Conservation (phyloP, 2,329 filamentous ascomycete species). For the Ophioceras dolichostomum region DNA sequence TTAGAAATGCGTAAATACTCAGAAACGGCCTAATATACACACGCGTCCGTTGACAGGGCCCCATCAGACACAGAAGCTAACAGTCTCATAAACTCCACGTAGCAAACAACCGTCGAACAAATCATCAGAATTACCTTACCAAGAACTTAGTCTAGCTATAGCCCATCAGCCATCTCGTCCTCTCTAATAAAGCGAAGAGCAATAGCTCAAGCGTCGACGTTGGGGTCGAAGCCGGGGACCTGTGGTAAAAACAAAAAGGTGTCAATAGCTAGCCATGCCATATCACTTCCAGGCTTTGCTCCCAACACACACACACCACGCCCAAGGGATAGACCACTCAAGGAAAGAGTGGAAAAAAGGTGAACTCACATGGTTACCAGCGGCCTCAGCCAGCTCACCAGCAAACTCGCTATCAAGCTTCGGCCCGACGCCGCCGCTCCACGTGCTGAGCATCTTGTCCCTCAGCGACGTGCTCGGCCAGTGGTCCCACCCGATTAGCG, state of each 20-base stretch:
- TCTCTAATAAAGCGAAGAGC: no score
- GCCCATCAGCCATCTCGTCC: no score
- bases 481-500: conserved; percentile 18
- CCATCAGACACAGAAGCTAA: no score
- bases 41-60: no score
- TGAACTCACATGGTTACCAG: neutral
- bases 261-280: neutral
- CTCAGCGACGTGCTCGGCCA: conserved; percentile 12
- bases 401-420: neutral
- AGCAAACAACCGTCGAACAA: no score
- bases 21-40: no score
- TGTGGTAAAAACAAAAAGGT: neutral
- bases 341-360: neutral
- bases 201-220: neutral
- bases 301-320: neutral
- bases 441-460: conserved; percentile 8
- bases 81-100: no score
- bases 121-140: no score
- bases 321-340: neutral
- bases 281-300: no score
- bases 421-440: neutral
- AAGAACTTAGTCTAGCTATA: no score
- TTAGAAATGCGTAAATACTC: no score
- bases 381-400: neutral
- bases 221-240: neutral